Conservation (phyloP, 345 rosid species). For the Gossypium bickii region DNA sequence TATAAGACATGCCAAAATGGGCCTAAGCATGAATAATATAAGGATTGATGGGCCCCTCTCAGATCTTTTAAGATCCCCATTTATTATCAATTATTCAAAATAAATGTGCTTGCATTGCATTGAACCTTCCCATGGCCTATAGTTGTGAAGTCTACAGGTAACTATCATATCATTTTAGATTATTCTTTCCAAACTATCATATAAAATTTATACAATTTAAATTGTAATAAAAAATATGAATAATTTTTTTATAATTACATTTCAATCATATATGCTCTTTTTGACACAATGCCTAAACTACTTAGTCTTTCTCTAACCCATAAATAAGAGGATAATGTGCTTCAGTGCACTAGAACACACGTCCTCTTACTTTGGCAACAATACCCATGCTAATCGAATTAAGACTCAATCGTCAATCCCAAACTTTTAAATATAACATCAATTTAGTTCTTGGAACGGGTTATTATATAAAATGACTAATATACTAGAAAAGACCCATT, state of each 20-base stretch:
- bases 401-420: too few species aligned
- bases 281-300: too few species aligned
- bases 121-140: background rate
- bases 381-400: too few species aligned
- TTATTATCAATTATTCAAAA: background rate
- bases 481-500: too few species aligned
- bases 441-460: background rate
- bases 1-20: background rate
- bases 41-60: background rate
- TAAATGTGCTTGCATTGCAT: background rate
- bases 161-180: background rate
- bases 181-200: background rate
- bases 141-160: background rate
- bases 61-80: background rate
- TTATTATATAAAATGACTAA: background rate
- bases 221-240: background rate
- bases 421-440: background rate
- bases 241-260: too few species aligned
- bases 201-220: background rate
- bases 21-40: background rate
- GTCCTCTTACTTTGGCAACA: too few species aligned
- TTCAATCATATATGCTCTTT: too few species aligned
- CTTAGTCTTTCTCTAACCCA: accelerated
- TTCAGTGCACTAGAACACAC: too few species aligned
- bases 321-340: too few species aligned